Conservation (phyloP, 345 rosid species). For the Durio zibethinus region DNA sequence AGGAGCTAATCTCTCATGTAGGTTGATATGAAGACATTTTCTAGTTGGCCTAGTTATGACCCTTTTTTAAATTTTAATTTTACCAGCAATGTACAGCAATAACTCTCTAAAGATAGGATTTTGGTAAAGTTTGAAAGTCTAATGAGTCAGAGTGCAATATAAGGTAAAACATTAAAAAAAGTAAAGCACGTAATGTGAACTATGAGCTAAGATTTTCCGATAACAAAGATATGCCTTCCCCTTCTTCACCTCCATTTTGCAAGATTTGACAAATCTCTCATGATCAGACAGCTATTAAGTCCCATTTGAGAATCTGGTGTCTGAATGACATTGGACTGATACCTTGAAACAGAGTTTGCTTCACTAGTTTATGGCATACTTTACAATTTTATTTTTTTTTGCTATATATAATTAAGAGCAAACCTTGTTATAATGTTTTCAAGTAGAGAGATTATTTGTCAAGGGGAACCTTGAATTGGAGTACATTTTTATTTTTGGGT, state of each 20-base stretch:
- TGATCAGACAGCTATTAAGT: background rate
- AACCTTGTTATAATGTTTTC: background rate
- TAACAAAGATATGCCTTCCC: background rate
- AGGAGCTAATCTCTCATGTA: background rate
- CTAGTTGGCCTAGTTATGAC: background rate
- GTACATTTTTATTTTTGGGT: background rate
- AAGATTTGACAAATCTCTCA: background rate
- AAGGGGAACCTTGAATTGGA: background rate
- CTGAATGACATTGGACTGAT: background rate
- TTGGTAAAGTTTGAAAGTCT: too few species aligned
- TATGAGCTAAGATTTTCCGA: background rate
- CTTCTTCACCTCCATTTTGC: background rate
- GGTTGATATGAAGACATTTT: background rate
- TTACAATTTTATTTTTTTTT: background rate
- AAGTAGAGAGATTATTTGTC: background rate
- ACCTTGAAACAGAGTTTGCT: background rate
- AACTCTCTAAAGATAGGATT: too few species aligned
- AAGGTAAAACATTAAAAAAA: too few species aligned
- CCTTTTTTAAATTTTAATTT: background rate
- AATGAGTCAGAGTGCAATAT: too few species aligned
- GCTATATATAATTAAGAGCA: background rate
- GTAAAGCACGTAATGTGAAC: too few species aligned
- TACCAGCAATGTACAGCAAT: too few species aligned
- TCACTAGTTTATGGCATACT: background rate
- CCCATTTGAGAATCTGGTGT: background rate